Evolutionary conservation across 1,139 yeast genomes (phyloP).

Genomic region (Diutina siamensis): DNA sequence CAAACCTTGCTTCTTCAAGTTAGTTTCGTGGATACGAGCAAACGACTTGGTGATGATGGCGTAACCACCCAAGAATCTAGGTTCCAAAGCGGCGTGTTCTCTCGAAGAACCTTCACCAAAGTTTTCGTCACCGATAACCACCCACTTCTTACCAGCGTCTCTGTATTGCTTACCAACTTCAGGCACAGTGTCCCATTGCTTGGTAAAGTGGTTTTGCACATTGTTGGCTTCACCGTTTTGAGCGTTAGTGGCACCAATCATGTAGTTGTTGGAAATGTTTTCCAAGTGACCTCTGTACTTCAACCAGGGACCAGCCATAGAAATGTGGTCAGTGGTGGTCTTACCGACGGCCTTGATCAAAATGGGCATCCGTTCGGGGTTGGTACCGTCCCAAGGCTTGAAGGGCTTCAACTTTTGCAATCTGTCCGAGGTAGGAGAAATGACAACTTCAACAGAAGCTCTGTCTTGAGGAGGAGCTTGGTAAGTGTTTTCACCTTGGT

Average conservation of each 20-base stretch:
- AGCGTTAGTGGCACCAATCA: constrained; percentile 98
- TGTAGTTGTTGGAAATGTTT: constrained; percentile 96
- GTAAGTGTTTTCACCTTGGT: constrained; percentile 90
- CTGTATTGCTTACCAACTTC: constrained; percentile 93
- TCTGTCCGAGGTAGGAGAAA: constrained; percentile 70
- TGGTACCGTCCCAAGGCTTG: constrained; percentile 88
- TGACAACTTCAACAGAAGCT: constrained; percentile 57
- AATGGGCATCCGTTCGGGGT: constrained; percentile 79
- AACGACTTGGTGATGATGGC: constrained; percentile 95
- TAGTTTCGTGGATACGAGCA: constrained; percentile 72
- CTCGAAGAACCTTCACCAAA: constrained; percentile 99
- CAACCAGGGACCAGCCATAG: constrained; percentile 99
- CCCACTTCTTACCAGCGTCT: constrained; percentile 88
- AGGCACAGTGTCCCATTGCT: constrained; percentile 91
- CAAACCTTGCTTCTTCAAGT: constrained; percentile 33
- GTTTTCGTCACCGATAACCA: constrained; percentile 97
- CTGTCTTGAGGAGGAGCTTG: constrained; percentile 96
- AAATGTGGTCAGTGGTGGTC: constrained; percentile 98
- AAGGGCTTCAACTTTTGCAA: constrained; percentile 40
- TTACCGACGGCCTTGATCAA: constrained; percentile 95
- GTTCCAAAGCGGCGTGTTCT: constrained; percentile 99
- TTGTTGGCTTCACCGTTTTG: constrained; percentile 94
- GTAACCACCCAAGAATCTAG: constrained; percentile 97
- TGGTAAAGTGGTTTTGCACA: constrained; percentile 83
- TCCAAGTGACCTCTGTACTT: constrained; percentile 99